Percentiles rank a stretch among this genome's conserved stretches.
Evolutionary conservation across 495 filamentous ascomycete species (phyloP).

Genomic region (Podospora pseudoanserina): DNA sequence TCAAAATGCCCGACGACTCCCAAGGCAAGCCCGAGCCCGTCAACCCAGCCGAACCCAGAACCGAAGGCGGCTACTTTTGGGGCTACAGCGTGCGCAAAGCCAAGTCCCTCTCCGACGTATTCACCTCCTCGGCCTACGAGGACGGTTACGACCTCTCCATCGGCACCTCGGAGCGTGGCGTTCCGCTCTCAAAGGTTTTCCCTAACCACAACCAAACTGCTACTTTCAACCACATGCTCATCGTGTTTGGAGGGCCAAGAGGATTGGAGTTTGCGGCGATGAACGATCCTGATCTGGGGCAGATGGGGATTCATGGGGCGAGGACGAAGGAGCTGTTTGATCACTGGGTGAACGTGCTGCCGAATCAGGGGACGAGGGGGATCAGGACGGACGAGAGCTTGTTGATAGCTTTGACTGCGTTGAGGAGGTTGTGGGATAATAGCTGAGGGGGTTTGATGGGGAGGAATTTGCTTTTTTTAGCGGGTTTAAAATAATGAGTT

Average conservation of each 20-base stretch:
- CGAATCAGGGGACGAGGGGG: conserved; percentile 69
- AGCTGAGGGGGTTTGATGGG: conserved; percentile 15
- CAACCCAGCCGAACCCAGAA: conserved; percentile 56
- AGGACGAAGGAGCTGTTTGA: conserved; percentile 67
- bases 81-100: conserved; percentile 63
- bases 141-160: conserved; percentile 66
- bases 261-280: conserved; percentile 68
- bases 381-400: conserved; percentile 78
- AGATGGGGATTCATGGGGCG: conserved; percentile 51
- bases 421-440: conserved; percentile 53
- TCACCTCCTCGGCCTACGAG: conserved; percentile 60
- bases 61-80: conserved; percentile 72
- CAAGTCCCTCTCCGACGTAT: conserved; percentile 57
- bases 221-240: conserved; percentile 61
- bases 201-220: conserved; percentile 37
- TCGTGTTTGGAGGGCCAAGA: conserved; percentile 70
- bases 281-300: conserved; percentile 57
- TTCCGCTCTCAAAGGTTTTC: conserved; percentile 46
- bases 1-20: conserved; percentile 53
- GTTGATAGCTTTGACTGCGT: conserved; percentile 60
- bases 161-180: conserved; percentile 71
- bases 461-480: background rate
- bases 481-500: background rate
- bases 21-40: conserved; percentile 50
- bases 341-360: conserved; percentile 69